These are phyloP conservation scores for Paraphaeosphaeria sporulosa DNA, from an alignment of 2,329 filamentous ascomycete species.

Conservation along the genomic window DNA sequence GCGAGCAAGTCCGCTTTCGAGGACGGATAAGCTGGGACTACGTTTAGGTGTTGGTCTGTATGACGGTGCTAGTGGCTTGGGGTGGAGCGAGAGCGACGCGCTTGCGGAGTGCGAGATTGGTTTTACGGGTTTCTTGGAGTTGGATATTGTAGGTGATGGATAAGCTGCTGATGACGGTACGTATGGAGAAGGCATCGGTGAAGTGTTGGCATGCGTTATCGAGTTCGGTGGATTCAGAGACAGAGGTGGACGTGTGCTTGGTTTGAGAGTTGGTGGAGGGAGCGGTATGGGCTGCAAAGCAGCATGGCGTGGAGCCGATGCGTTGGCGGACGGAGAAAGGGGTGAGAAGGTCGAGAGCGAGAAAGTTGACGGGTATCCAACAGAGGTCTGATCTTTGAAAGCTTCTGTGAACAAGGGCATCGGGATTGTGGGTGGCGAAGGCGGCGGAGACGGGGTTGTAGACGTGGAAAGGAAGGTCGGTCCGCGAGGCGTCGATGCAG, in stretches of 20 bases:
- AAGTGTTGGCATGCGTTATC: slow-evolving; percentile 40
- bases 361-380: slow-evolving; percentile 28
- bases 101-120: slow-evolving; percentile 27
- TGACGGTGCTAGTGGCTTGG: slow-evolving; percentile 19
- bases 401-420: slow-evolving; percentile 35
- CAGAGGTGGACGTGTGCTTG: slow-evolving; percentile 41
- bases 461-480: slow-evolving; percentile 45
- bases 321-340: slow-evolving; percentile 33
- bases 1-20: slow-evolving; percentile 15
- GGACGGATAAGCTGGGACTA: slow-evolving; percentile 25
- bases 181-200: slow-evolving; percentile 19
- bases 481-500: slow-evolving; percentile 27
- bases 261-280: slow-evolving; percentile 43
- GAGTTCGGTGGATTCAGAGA: slow-evolving; percentile 43
- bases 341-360: slow-evolving; percentile 33
- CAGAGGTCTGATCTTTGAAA: slow-evolving; percentile 31
- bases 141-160: slow-evolving; percentile 18
- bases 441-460: slow-evolving; percentile 44
- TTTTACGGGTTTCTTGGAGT: slow-evolving; percentile 28
- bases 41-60: slow-evolving; percentile 25
- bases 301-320: slow-evolving; percentile 27
- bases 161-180: slow-evolving; percentile 3
- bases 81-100: slow-evolving; percentile 20
- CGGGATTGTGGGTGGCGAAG: slow-evolving; percentile 35
- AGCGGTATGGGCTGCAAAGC: slow-evolving; percentile 41